Evolutionary conservation across 1,139 yeast species (phyloP).

Genomic region (Nematodospora anomalae): DNA sequence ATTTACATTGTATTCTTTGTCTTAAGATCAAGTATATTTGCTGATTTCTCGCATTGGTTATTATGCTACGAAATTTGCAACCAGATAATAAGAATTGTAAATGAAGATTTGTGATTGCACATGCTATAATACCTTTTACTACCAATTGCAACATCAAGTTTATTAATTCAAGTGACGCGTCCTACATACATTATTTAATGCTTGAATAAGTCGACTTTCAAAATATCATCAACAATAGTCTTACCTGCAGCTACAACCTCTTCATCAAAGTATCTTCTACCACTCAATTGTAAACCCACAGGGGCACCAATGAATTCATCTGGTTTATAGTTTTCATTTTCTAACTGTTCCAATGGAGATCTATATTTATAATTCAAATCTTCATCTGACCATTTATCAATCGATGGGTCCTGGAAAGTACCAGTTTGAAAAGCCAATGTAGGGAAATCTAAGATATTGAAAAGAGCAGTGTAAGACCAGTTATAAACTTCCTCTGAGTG

Average conservation of each 20-base stretch:
- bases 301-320: slow-evolving; percentile 40
- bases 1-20: no score
- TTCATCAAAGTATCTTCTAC: slow-evolving; percentile 42
- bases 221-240: slow-evolving; percentile 30
- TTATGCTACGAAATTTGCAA: no score
- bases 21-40: no score
- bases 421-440: slow-evolving; percentile 64
- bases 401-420: slow-evolving; percentile 51
- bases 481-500: slow-evolving; percentile 61
- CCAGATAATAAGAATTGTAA: no score
- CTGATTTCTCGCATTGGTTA: no score
- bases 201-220: slow-evolving; percentile 24
- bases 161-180: no score
- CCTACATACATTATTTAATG: no score
- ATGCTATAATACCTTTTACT: no score
- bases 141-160: no score
- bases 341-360: slow-evolving; percentile 47
- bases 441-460: slow-evolving; percentile 65
- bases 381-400: slow-evolving; percentile 42
- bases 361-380: slow-evolving; percentile 32
- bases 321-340: slow-evolving; percentile 33
- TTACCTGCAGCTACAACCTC: slow-evolving; percentile 45
- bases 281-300: slow-evolving; percentile 40
- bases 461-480: slow-evolving; percentile 76
- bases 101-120: no score